These are phyloP conservation scores for Gloeostereum incarnatum DNA, from an alignment of 768 basidiomycete species.

Conservation along the genomic window DNA sequence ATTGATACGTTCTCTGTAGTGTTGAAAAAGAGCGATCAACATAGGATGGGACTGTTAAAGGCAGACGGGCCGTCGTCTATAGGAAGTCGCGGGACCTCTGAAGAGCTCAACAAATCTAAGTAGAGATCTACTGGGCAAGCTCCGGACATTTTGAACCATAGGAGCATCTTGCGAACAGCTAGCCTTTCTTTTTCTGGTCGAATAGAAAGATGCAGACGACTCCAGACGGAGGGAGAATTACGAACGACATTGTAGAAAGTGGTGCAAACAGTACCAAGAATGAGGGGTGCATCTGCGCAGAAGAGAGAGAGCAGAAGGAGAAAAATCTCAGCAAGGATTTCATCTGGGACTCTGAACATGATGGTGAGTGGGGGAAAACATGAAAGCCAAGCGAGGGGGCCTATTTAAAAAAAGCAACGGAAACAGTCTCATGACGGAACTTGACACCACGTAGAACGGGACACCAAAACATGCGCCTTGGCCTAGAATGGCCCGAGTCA, in stretches of 20 bases:
- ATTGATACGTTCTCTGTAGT: neutral
- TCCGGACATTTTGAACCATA: conserved; percentile 4
- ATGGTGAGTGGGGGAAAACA: neutral
- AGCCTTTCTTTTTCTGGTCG: neutral
- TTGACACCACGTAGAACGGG: too few species aligned
- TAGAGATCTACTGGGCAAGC: conserved; percentile 1
- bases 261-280: conserved; percentile 1
- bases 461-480: too few species aligned
- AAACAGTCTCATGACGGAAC: too few species aligned
- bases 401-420: neutral
- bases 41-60: conserved; percentile 1
- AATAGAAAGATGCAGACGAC: conserved; percentile 1
- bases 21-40: conserved; percentile 1
- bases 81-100: neutral
- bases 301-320: neutral
- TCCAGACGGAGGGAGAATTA: conserved; percentile 1
- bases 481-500: too few species aligned
- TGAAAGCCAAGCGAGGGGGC: neutral
- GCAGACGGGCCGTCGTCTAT: too few species aligned
- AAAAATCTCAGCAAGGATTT: conserved; percentile 4
- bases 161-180: neutral
- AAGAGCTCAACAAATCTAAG: conserved; percentile 1
- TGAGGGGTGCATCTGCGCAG: conserved; percentile 2
- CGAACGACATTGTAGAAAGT: conserved; percentile 1
- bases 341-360: neutral